Percentiles rank a stretch among this genome's conserved stretches.
Conservation (phyloP, 108 stramenopile species). For the Schizochytrium sp. region DNA sequence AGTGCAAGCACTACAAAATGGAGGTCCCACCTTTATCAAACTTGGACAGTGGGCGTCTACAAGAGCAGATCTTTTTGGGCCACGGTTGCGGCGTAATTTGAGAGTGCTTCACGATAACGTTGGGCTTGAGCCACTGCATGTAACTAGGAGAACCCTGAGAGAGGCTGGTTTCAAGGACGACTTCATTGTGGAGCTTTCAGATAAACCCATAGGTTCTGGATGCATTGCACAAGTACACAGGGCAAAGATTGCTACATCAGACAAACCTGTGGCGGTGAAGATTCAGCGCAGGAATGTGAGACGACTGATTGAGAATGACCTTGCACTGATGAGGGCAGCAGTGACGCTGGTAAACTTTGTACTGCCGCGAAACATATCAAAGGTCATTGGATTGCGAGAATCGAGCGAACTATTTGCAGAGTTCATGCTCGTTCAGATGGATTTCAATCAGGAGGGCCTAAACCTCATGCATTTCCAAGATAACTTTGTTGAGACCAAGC, state of each 20-base stretch:
- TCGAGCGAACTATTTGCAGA: constrained; percentile 25
- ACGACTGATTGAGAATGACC: constrained; percentile 44
- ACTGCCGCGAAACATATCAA: constrained; percentile 13
- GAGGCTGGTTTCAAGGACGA: constrained; percentile 1
- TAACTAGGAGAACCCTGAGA: background rate
- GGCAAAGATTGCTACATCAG: background rate
- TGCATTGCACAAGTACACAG: constrained; percentile 53
- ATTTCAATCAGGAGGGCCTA: constrained; percentile 35
- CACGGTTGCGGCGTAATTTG: constrained; percentile 15
- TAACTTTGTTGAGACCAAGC: background rate
- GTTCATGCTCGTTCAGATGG: constrained; percentile 38
- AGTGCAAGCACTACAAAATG: background rate
- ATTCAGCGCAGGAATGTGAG: constrained; percentile 31
- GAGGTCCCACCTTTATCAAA: constrained; percentile 41
- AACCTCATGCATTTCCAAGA: constrained; percentile 46
- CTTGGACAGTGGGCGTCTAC: constrained; percentile 58
- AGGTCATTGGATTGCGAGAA: constrained; percentile 24
- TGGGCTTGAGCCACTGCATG: background rate
- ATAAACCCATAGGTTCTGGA: constrained; percentile 42
- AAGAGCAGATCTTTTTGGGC: constrained; percentile 34
- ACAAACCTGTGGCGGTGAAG: constrained; percentile 17
- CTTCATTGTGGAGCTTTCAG: background rate
- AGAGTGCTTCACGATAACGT: constrained; percentile 29
- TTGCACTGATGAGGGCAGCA: background rate
- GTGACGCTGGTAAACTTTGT: background rate